Base-by-base conservation (phyloP, 805 yeast species). In the Cyberlindnera euphorbiae region DNA sequence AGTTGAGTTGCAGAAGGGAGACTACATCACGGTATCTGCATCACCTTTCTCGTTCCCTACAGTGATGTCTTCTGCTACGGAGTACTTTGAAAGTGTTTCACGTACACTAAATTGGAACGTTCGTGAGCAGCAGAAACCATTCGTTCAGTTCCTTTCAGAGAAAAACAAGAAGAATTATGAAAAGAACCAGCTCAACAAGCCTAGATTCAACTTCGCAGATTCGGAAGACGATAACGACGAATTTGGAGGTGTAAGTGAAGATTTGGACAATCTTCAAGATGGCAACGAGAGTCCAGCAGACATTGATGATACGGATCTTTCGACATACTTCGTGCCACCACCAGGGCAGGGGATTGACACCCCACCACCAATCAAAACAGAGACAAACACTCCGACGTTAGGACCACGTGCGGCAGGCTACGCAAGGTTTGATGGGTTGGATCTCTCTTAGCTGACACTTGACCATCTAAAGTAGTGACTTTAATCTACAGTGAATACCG, bases 41-140 rank as follows among this genome's bases (percentile, higher is more conserved):
- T 79, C 93, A 30, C 85, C 88, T 19, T 90, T 75, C 62, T 95
- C 96, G 16, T 93, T 93, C 66, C 98, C 98, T 5, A 88, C 96
- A 1, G 93, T 93, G 4, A 74, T 79, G 44, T 72, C 84, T 2
- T 74, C 82, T 16, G 71, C 77, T 38, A 74, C 82, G 5, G 93
- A 86, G 58, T 79, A 84, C 63, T 71, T 93, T 59, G 95, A 88
- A 57, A 73, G 87, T 53, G 88, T 87, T 30, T 75, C 90, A 58
- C 67, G 95, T 50, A 80, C 94, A 19, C 63, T 93, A 55, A 87
- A 90, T 56, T 93, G 98, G 98, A 90, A 90, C 57, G 87, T 75
- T 18, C 73, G 97, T 47, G 93, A 87, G 54, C 79, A 79, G 38
- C 97, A 90, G 56, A 86, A 85, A 51, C 81, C 95, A 4, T 83